These are phyloP conservation scores for Fusarium tuaranense DNA, from an alignment of 2,329 filamentous ascomycete genomes.

Conservation along the genomic window DNA sequence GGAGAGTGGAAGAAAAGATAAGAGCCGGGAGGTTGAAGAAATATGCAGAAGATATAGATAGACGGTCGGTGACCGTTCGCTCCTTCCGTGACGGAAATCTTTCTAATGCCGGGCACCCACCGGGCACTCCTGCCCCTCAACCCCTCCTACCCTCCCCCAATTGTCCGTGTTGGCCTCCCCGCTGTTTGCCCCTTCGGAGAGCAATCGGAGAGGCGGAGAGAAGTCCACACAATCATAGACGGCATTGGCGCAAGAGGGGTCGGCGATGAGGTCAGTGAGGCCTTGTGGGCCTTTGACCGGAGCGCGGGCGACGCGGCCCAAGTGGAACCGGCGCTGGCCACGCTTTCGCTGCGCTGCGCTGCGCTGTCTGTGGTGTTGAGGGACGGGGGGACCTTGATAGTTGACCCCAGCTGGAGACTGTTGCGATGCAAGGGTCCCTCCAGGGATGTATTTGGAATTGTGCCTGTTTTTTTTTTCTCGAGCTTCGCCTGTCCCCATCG, in stretches of 20 bases:
- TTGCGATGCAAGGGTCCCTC: not conserved
- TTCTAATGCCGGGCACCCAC: constrained; percentile 14
- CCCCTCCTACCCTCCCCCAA: constrained; percentile 12
- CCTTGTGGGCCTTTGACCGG: constrained; percentile 35
- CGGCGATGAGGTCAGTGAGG: constrained; percentile 42
- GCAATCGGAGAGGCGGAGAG: constrained; percentile 37
- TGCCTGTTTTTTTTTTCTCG: not conserved
- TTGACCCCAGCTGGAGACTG: constrained; percentile 8
- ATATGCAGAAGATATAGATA: constrained; percentile 25
- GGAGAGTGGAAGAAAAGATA: constrained; percentile 9
- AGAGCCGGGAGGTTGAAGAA: constrained; percentile 6
- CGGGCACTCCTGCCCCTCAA: not conserved
- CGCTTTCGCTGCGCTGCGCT: not conserved
- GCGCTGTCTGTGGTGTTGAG: constrained; percentile 7
- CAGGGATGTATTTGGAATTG: constrained; percentile 34
- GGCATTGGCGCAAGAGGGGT: constrained; percentile 37
- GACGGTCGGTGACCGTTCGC: constrained; percentile 4
- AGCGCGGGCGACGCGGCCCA: constrained; percentile 34
- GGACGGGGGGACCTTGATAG: constrained; percentile 38
- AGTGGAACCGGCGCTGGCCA: constrained; percentile 38
- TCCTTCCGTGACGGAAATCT: constrained; percentile 9
- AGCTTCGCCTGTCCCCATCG: not conserved
- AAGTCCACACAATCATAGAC: constrained; percentile 32
- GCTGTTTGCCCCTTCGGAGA: constrained; percentile 33
- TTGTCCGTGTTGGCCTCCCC: constrained; percentile 10